phyloP scores from a whole-genome alignment of 1,284 basidiomycete species.

The Leccinum fallax region DNA sequence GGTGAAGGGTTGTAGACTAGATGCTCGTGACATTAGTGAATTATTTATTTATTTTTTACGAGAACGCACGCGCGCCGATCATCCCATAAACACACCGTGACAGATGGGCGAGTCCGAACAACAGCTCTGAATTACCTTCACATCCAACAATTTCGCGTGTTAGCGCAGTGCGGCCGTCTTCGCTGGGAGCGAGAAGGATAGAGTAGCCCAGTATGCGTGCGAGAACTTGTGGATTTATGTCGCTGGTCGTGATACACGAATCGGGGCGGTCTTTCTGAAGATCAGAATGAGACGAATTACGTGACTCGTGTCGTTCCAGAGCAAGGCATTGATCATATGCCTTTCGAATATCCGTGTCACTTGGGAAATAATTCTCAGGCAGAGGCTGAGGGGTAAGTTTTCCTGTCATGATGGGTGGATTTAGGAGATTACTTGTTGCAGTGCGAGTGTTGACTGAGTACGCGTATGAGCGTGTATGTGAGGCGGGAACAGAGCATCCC shows the following conservation, averaged over 20 bases:
- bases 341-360: background rate
- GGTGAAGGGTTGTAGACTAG: background rate
- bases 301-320: background rate
- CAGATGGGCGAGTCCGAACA: background rate
- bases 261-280: background rate
- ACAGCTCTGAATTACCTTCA: background rate
- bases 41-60: background rate
- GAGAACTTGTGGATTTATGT: background rate
- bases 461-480: too few relatives aligned
- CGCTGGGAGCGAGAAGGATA: background rate
- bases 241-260: background rate
- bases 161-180: background rate
- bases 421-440: too few relatives aligned
- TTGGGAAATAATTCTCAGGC: background rate
- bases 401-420: background rate
- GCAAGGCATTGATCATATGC: background rate
- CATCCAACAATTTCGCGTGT: background rate
- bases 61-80: background rate
- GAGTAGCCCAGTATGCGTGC: background rate
- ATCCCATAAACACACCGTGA: background rate
- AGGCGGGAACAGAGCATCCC: too few relatives aligned
- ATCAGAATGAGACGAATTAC: background rate
- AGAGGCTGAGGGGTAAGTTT: background rate
- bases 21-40: background rate
- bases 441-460: too few relatives aligned